Evolutionary conservation across 1,284 basidiomycete species (phyloP).

Genomic region (Cystobasidiaceae sp.): DNA sequence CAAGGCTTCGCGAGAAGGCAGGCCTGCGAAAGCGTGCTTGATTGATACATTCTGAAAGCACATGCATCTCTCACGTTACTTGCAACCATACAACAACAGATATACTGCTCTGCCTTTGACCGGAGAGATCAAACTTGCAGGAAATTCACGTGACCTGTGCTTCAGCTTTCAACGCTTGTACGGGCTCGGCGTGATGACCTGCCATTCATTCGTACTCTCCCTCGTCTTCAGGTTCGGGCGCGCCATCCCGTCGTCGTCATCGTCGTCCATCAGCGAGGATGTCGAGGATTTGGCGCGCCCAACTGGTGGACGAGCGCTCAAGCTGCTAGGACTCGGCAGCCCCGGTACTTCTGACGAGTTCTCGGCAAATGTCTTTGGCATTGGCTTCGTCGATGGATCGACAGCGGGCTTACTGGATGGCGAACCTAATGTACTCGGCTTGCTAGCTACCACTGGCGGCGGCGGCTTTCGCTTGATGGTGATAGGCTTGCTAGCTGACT

Average conservation of each 20-base stretch:
- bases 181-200: slow-evolving; percentile 14
- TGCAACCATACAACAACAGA: not conserved
- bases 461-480: slow-evolving; percentile 22
- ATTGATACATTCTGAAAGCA: not conserved
- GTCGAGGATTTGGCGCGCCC: not conserved
- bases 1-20: not conserved
- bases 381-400: not conserved
- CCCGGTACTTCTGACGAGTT: not conserved
- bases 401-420: not conserved
- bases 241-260: not conserved
- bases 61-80: not conserved
- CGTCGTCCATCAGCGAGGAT: slow-evolving; percentile 8
- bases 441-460: slow-evolving; percentile 10
- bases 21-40: not conserved
- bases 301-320: not conserved
- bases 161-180: not conserved
- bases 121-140: not conserved
- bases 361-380: not conserved
- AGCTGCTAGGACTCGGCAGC: not conserved
- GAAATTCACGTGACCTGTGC: not conserved
- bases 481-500: not conserved
- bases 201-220: slow-evolving; percentile 27
- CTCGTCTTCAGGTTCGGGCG: not conserved
- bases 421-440: not conserved
- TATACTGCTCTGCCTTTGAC: not conserved